phyloP scores from a whole-genome alignment of 1,284 basidiomycete species.

The Microbotryum scabiosae region DNA sequence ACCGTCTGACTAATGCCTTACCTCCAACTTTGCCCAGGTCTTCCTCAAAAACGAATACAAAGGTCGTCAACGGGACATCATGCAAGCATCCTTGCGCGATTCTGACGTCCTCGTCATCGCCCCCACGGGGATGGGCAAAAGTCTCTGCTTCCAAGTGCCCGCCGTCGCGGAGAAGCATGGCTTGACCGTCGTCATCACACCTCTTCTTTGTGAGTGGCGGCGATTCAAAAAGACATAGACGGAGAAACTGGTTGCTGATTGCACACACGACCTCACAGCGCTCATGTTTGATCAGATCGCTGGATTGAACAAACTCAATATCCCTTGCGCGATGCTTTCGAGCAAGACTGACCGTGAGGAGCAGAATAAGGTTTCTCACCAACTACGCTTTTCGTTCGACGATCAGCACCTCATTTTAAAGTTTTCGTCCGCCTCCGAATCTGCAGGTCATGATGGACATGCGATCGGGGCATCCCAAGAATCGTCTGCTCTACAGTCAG shows the following conservation, averaged over 20 bases:
- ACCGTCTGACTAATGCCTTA: too few relatives aligned
- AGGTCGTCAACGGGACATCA: slow-evolving; percentile 66
- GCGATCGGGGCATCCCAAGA: slow-evolving; percentile 51
- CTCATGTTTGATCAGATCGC: slow-evolving; percentile 79
- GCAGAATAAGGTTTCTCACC: slow-evolving; percentile 51
- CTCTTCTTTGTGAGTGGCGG: slow-evolving; percentile 63
- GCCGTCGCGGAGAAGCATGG: slow-evolving; percentile 63
- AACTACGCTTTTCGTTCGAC: too few relatives aligned
- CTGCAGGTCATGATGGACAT: slow-evolving; percentile 58
- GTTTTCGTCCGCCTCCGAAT: too few relatives aligned
- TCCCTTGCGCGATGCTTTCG: slow-evolving; percentile 57
- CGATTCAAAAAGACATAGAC: too few relatives aligned
- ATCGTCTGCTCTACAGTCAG: slow-evolving; percentile 64
- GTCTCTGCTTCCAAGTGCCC: slow-evolving; percentile 78
- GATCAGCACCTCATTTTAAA: too few relatives aligned
- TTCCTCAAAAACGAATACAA: slow-evolving; percentile 61
- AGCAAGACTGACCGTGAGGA: slow-evolving; percentile 56
- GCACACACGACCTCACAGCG: too few relatives aligned
- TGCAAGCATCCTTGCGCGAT: slow-evolving; percentile 59
- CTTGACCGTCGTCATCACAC: slow-evolving; percentile 68
- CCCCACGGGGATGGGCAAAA: slow-evolving; percentile 84
- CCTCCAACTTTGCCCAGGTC: slow-evolving; percentile 37
- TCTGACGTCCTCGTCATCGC: slow-evolving; percentile 68
- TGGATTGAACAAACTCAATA: slow-evolving; percentile 49
- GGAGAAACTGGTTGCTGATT: too few relatives aligned